phyloP scores from a whole-genome alignment of 371 early-diverging fungal genomes.

The Syncephalastrum monosporum region DNA sequence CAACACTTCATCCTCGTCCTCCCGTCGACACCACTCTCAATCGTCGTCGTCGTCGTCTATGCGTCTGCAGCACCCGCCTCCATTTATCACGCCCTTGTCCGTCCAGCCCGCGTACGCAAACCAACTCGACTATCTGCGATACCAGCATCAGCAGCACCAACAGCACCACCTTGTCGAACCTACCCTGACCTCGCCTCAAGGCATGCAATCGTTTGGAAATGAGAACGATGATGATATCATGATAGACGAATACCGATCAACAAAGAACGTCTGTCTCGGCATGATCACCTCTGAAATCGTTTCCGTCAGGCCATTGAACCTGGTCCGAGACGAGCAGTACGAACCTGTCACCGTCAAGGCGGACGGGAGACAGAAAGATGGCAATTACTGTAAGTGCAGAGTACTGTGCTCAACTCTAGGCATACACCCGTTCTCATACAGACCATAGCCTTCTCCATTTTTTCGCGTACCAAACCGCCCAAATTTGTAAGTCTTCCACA shows the following conservation, averaged over 20 bases:
- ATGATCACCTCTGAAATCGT: constrained; percentile 48
- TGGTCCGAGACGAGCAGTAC: constrained; percentile 35
- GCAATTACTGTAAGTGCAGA: constrained; percentile 33
- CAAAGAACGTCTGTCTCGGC: constrained; percentile 36
- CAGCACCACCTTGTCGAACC: neutral
- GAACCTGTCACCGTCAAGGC: constrained; percentile 30
- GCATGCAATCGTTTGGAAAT: neutral
- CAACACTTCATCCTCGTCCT: too few relatives aligned
- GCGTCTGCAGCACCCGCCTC: neutral
- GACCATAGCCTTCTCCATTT: constrained; percentile 29
- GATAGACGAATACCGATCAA: constrained; percentile 28
- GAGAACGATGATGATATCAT: constrained; percentile 21
- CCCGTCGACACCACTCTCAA: too few relatives aligned
- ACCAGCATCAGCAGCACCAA: neutral
- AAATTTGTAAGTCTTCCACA: constrained; percentile 25
- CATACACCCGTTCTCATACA: neutral
- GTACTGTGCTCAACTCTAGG: neutral
- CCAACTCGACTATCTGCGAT: neutral
- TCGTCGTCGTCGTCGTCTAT: too few relatives aligned
- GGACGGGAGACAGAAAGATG: constrained; percentile 33
- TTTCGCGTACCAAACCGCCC: constrained; percentile 19
- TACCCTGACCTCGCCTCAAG: neutral
- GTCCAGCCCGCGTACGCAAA: neutral
- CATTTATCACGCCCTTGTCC: neutral
- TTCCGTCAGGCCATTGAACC: constrained; percentile 19